Percentiles rank a stretch among this genome's conserved stretches.
Evolutionary conservation across 2,329 filamentous ascomycete species (phyloP).

Genomic region (Colletotrichum sp.): DNA sequence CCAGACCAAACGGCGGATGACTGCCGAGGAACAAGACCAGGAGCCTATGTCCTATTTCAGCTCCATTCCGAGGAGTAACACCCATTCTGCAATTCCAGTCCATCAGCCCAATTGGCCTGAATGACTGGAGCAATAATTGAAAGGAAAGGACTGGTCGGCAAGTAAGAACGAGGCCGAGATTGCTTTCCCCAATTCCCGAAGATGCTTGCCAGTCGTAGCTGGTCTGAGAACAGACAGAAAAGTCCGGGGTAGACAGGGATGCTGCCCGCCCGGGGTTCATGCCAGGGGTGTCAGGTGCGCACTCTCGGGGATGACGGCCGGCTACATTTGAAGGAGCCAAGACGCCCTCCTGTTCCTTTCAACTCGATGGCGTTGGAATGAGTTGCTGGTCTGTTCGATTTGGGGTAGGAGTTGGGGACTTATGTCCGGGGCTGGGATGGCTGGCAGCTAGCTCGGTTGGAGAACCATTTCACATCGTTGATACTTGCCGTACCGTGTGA

Average conservation of each 20-base stretch:
- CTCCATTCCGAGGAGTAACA: not conserved
- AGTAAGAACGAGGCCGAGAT: not conserved
- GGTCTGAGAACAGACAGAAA: conserved; percentile 13
- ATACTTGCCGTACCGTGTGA: conserved; percentile 10
- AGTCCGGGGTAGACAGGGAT: conserved; percentile 23
- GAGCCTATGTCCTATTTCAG: not conserved
- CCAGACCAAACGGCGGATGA: not conserved
- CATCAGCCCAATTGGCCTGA: not conserved
- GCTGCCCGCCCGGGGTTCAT: not conserved
- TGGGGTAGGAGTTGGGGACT: conserved; percentile 15
- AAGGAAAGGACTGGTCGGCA: not conserved
- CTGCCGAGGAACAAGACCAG: not conserved
- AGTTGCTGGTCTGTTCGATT: not conserved
- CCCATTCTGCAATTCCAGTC: not conserved
- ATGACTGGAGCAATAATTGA: not conserved
- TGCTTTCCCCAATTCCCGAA: conserved; percentile 17
- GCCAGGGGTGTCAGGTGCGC: conserved; percentile 22
- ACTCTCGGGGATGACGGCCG: not conserved
- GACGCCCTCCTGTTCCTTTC: not conserved
- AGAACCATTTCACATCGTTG: not conserved
- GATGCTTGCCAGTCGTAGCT: conserved; percentile 15
- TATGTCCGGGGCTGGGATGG: not conserved
- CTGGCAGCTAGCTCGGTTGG: not conserved
- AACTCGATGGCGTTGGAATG: not conserved
- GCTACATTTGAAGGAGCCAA: not conserved